phyloP scores from a whole-genome alignment of 495 filamentous ascomycete species.

The Penicillium taxi region DNA sequence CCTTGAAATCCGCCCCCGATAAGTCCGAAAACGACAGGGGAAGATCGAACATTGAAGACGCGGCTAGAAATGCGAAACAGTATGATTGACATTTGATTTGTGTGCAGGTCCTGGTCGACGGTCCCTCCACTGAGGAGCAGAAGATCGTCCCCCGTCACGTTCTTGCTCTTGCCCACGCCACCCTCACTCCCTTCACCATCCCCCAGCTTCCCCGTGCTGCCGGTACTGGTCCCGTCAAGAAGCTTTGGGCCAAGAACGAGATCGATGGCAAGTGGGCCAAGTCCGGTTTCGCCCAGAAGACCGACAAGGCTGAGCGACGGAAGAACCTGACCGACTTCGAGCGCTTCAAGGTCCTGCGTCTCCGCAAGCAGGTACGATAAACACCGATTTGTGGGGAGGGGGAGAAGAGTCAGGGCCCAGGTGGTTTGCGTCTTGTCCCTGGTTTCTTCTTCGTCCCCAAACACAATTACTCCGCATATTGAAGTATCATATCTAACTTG shows the following conservation, averaged over 20 bases:
- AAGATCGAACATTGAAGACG: slow-evolving; percentile 2
- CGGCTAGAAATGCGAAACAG: slow-evolving; percentile 2
- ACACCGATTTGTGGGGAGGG: no score
- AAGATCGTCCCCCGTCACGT: slow-evolving; percentile 76
- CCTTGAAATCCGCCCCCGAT: slow-evolving; percentile 33
- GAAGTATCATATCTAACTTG: slow-evolving; percentile 9
- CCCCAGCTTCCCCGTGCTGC: slow-evolving; percentile 78
- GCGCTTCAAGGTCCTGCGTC: slow-evolving; percentile 96
- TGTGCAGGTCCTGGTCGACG: slow-evolving; percentile 84
- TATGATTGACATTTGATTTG: slow-evolving; percentile 27
- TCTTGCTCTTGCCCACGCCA: slow-evolving; percentile 66
- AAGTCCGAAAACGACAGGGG: slow-evolving; percentile 1
- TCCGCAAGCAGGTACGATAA: slow-evolving; percentile 84
- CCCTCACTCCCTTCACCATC: slow-evolving; percentile 86
- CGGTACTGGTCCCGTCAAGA: slow-evolving; percentile 73
- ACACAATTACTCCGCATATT: background rate
- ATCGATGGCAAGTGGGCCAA: slow-evolving; percentile 88
- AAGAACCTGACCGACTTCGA: slow-evolving; percentile 94
- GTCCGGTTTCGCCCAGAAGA: slow-evolving; percentile 84
- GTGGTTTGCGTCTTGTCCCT: background rate
- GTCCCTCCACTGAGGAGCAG: slow-evolving; percentile 68
- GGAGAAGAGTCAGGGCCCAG: background rate
- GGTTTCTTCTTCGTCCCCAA: background rate
- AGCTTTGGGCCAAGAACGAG: slow-evolving; percentile 75
- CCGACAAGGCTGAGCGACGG: slow-evolving; percentile 72